These are phyloP conservation scores for Vigna hirtella DNA, from an alignment of 306 rosid genomes.

Conservation along the genomic window DNA sequence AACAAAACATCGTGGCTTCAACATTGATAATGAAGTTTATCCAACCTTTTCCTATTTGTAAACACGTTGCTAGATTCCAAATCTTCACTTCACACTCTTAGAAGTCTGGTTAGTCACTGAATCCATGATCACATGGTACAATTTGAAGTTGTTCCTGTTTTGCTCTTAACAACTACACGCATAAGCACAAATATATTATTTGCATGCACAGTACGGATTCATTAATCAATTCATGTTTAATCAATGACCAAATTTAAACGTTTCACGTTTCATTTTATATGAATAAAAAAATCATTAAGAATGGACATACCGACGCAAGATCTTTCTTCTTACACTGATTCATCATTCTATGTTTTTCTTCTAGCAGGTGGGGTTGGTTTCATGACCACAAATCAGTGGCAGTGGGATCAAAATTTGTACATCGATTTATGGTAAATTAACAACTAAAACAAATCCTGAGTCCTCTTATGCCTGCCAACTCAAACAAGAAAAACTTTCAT, in stretches of 20 bases:
- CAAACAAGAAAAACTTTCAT: constrained; percentile 15
- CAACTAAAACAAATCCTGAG: background rate
- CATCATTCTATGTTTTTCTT: constrained; percentile 39
- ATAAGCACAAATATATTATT: background rate
- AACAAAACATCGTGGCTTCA: background rate
- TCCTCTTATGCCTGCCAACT: constrained; percentile 17
- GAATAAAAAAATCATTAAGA: background rate
- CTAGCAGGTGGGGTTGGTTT: constrained; percentile 47
- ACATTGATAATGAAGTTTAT: constrained; percentile 10
- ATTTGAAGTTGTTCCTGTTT: background rate
- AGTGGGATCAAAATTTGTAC: constrained; percentile 15
- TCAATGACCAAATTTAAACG: background rate
- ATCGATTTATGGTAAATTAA: background rate
- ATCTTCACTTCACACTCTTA: background rate
- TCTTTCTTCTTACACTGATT: constrained; percentile 31
- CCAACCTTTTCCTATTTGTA: constrained; percentile 5
- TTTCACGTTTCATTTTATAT: background rate
- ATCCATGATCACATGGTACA: background rate
- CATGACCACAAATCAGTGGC: constrained; percentile 16
- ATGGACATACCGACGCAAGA: constrained; percentile 10
- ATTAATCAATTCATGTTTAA: background rate
- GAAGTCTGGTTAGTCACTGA: background rate
- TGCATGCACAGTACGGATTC: background rate
- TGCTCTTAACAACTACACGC: background rate
- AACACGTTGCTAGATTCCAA: constrained; percentile 14